Conservation (phyloP, 768 basidiomycete genomes). For the Mycena kentingensis region DNA sequence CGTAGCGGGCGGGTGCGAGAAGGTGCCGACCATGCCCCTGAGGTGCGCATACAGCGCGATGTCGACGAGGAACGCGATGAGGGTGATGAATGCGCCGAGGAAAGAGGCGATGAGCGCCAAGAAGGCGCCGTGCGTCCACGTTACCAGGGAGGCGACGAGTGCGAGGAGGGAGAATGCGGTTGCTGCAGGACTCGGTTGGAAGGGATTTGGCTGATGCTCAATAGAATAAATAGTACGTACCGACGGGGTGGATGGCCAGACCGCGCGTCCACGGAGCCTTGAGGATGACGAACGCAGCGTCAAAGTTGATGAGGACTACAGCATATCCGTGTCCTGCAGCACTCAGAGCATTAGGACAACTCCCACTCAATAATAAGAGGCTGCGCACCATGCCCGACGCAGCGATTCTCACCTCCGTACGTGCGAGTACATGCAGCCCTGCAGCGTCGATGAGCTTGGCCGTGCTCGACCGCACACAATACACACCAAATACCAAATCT, state of each 20-base stretch:
- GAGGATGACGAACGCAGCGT: not conserved
- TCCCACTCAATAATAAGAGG: not conserved
- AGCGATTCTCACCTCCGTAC: too few relatives aligned
- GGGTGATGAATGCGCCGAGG: not conserved
- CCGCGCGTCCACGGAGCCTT: not conserved
- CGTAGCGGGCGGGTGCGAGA: not conserved
- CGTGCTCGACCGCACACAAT: too few relatives aligned
- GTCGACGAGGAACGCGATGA: not conserved
- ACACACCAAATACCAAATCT: not conserved
- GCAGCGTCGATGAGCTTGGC: not conserved
- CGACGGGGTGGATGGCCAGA: not conserved
- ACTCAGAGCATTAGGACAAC: not conserved
- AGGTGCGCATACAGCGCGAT: not conserved
- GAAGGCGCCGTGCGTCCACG: not conserved
- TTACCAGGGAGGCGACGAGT: not conserved
- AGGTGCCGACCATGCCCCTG: not conserved
- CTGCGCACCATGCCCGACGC: not conserved
- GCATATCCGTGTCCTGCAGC: not conserved
- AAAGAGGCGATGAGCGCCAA: not conserved
- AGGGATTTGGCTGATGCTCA: not conserved
- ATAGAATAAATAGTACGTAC: not conserved
- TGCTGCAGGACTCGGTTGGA: not conserved
- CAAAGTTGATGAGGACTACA: not conserved
- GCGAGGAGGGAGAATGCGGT: not conserved
- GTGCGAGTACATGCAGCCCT: not conserved